These are phyloP conservation scores for Calamus simplicifolius DNA, from an alignment of 176 grass and related monocot genomes.

Conservation along the genomic window DNA sequence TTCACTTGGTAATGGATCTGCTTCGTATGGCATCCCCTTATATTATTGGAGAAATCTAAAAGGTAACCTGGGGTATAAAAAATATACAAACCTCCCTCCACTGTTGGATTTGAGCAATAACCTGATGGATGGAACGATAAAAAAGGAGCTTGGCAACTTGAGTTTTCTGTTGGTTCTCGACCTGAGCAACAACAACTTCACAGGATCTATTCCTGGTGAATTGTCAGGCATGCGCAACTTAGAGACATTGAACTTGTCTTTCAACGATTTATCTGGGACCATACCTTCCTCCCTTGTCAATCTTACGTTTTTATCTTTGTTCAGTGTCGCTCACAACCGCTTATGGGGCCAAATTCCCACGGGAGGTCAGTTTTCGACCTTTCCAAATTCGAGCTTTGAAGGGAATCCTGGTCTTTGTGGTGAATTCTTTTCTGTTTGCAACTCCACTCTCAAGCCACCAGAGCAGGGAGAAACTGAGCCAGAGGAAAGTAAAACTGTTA, in stretches of 20 bases:
- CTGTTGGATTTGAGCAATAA: not conserved
- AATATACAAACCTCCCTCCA: not conserved
- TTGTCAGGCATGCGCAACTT: slow-evolving; percentile 4
- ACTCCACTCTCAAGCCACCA: not conserved
- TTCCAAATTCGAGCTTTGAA: not conserved
- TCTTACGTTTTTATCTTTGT: not conserved
- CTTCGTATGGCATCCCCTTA: not conserved
- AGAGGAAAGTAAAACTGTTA: not conserved
- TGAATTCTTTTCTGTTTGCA: not conserved
- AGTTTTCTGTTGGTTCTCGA: not conserved
- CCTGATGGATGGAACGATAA: not conserved
- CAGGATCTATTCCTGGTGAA: not conserved
- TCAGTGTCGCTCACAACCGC: slow-evolving; percentile 1
- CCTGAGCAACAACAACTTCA: slow-evolving; percentile 1
- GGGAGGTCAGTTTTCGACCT: not conserved
- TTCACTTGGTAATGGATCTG: not conserved
- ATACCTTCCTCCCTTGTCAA: not conserved
- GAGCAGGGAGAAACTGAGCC: not conserved
- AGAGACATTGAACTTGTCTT: slow-evolving; percentile 3
- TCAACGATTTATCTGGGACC: slow-evolving; percentile 1
- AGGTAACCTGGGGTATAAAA: not conserved
- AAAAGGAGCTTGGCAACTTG: slow-evolving; percentile 1
- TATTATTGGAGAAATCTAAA: not conserved
- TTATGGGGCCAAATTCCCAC: not conserved
- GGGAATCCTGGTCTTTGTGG: slow-evolving; percentile 2